Conservation (phyloP, 495 filamentous ascomycete species). For the Penicillium subrubescens region DNA sequence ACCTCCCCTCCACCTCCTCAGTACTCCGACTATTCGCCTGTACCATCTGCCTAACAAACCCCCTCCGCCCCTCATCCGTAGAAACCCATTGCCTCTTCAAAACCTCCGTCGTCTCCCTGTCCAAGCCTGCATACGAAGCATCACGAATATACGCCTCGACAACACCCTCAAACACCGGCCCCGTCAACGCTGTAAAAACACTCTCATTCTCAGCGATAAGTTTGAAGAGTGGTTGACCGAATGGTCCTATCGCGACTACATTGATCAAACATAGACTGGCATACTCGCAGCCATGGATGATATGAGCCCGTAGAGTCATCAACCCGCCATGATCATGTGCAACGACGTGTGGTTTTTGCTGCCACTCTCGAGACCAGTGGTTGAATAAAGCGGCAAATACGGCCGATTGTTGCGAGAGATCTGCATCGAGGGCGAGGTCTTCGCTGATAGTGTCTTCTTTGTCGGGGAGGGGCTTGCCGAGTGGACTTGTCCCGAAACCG, state of each 20-base stretch:
- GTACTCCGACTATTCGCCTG: constrained; percentile 32
- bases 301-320: constrained; percentile 28
- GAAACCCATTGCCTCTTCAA: constrained; percentile 30
- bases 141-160: constrained; percentile 35
- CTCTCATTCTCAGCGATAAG: constrained; percentile 30
- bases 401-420: constrained; percentile 30
- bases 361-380: constrained; percentile 22
- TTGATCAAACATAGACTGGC: constrained; percentile 37
- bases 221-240: constrained; percentile 34
- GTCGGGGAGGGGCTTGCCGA: constrained; percentile 16
- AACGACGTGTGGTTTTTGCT: constrained; percentile 30
- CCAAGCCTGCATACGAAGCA: constrained; percentile 23
- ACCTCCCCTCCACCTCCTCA: constrained; percentile 30
- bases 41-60: constrained; percentile 31
- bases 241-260: constrained; percentile 37
- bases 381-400: constrained; percentile 34
- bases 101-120: constrained; percentile 26
- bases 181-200: constrained; percentile 30
- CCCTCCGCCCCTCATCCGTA: constrained; percentile 22
- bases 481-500: constrained; percentile 32
- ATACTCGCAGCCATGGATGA: constrained; percentile 30
- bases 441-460: constrained; percentile 9
- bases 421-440: constrained; percentile 22
- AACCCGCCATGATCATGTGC: constrained; percentile 40
- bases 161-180: constrained; percentile 31